Base-by-base conservation (phyloP, 1,284 basidiomycete species). In the Cryptococcus maquisensis region DNA sequence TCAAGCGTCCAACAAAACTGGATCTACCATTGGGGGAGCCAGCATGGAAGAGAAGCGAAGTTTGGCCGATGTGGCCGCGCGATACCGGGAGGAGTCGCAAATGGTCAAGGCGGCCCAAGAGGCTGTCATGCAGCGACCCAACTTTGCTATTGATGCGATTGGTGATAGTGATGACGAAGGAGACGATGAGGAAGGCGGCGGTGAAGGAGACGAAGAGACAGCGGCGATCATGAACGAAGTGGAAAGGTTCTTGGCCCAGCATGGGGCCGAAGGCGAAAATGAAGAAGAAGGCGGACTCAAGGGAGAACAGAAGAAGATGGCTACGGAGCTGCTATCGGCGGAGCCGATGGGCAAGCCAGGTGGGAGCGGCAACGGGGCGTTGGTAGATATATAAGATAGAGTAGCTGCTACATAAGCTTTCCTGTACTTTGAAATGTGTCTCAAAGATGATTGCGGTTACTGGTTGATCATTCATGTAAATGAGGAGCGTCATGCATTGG, bases 81-180 rank as follows among this genome's bases (percentile, higher is more conserved):
- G 72, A 15, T 70, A 72, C 50, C 60, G 71, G 41, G 72, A 76
- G 56, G 75, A 77, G 54, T 69, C 63, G 52, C 71, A 75, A 50
- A 83, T 87, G 75, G 81, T 93, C 43, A 82, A 87, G 54, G 87
- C 85, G 1, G 88, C 88, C 21, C 88, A 86, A 56, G 86, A 87
- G 47, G 88, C 88, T 9, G 79, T 93, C 43, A 86, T 93, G 85
- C 88, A 94, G 68, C 80, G 93, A 47, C 90, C 89, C 37, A 86
- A 87, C 59, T 97, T 96, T 73, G 90, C 90, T 2, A 95, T 96
- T 63, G 93, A 97, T 69, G 89, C 92, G 72, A 89, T 86, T 4
- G 86, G 85, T 53, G 88, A 91, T 62, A 87, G 86, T 15, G 86
- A 89, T 44, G 86, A 86, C 21, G 83, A 85, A 46, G 75, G 70